Conservation (phyloP, 2,329 filamentous ascomycete species). For the Elsinoe necatrix region DNA sequence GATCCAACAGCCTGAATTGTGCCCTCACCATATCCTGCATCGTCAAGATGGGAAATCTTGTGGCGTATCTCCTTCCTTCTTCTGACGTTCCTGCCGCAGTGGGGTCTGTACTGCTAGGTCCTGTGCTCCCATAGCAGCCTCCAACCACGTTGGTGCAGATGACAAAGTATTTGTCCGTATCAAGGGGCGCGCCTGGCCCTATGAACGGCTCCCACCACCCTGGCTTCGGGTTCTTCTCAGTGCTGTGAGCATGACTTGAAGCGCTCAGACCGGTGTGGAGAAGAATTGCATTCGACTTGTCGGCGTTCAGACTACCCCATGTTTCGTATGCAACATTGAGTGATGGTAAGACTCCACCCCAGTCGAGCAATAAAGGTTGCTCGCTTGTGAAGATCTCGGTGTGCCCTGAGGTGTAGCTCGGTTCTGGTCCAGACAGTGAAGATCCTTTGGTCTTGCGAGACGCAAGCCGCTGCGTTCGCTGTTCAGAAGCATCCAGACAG, state of each 20-base stretch:
- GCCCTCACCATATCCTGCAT: constrained; percentile 97
- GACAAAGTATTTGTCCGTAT: constrained; percentile 85
- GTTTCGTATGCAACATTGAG: constrained; percentile 91
- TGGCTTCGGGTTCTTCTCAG: constrained; percentile 71
- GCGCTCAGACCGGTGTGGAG: constrained; percentile 91
- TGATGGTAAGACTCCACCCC: constrained; percentile 83
- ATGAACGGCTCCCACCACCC: constrained; percentile 99
- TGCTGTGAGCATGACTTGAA: constrained; percentile 95
- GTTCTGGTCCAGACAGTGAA: constrained; percentile 69
- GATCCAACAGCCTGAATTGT: constrained; percentile 81
- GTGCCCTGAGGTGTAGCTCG: constrained; percentile 85
- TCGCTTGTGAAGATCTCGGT: constrained; percentile 68
- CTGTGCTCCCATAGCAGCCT: constrained; percentile 92
- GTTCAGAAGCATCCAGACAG: constrained; percentile 77
- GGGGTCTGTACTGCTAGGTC: constrained; percentile 79
- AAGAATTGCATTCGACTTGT: constrained; percentile 81
- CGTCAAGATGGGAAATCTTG: constrained; percentile 88
- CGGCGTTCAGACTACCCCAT: constrained; percentile 73
- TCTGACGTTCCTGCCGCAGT: constrained; percentile 32
- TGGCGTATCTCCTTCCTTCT: constrained; percentile 82
- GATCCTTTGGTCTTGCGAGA: constrained; percentile 42
- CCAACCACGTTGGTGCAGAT: constrained; percentile 97
- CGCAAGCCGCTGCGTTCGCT: constrained; percentile 60
- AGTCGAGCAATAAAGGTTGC: constrained; percentile 75
- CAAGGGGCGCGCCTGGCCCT: constrained; percentile 71